Conservation (phyloP, 257 asterid species). For the Jacaranda copaia region DNA sequence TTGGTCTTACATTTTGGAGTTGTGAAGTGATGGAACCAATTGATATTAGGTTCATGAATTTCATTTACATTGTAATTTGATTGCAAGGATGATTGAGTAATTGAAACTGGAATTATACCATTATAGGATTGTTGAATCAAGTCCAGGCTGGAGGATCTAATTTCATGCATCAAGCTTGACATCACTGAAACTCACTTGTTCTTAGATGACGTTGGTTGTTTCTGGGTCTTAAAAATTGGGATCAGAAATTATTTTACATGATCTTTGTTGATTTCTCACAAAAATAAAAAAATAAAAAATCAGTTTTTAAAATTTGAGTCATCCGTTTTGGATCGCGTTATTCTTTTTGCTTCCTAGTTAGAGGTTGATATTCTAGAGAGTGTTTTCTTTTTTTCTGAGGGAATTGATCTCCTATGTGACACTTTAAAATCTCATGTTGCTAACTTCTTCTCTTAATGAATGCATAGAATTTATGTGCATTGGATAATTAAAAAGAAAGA, state of each 20-base stretch:
- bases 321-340: neutral
- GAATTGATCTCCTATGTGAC: neutral
- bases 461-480: too few relatives aligned
- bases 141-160: neutral
- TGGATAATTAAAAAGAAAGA: neutral
- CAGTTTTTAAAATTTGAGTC: neutral
- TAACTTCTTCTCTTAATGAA: neutral
- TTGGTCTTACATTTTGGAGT: neutral
- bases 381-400: neutral
- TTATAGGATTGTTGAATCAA: neutral
- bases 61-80: neutral
- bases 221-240: neutral
- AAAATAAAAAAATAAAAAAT: neutral
- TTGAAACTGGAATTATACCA: neutral
- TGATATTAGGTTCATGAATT: neutral
- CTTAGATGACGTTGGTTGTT: neutral
- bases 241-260: neutral
- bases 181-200: neutral
- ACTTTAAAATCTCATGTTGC: neutral
- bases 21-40: neutral
- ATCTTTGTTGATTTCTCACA: neutral
- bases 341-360: neutral
- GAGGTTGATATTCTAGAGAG: neutral
- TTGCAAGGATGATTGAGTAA: neutral
- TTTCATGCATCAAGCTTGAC: neutral